Conservation (phyloP, 352 stramenopile species). For the Phytophthora melonis region DNA sequence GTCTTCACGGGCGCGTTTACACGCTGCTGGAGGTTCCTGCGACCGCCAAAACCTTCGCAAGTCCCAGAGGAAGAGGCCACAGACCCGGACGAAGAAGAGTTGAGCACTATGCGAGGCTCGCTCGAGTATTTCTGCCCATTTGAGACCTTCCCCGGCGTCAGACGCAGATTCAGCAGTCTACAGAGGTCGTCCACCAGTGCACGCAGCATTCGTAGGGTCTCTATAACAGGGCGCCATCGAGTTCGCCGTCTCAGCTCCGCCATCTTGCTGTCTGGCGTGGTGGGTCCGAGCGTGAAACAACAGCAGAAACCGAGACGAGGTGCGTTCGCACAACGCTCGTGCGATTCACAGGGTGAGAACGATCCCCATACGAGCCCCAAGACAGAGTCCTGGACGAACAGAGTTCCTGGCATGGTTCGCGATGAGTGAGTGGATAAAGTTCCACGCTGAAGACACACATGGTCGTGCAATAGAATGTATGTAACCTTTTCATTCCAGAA, state of each 20-base stretch:
- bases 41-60: background rate
- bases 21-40: conserved; percentile 2
- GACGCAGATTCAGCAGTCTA: background rate
- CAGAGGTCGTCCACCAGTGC: conserved; percentile 1
- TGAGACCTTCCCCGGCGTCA: conserved; percentile 50
- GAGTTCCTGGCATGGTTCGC: conserved; percentile 15
- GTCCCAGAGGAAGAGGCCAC: background rate
- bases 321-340: conserved; percentile 19
- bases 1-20: conserved; percentile 29
- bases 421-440: conserved; percentile 8
- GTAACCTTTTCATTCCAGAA: no score
- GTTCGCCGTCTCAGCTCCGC: conserved; percentile 27
- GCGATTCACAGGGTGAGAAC: conserved; percentile 9
- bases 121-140: conserved; percentile 59
- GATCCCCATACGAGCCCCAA: conserved; percentile 5
- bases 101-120: conserved; percentile 48
- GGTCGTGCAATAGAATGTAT: no score
- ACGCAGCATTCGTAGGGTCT: conserved; percentile 13
- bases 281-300: conserved; percentile 5
- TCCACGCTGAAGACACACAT: no score
- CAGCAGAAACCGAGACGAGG: conserved; percentile 18
- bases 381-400: background rate
- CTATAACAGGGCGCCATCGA: conserved; percentile 19
- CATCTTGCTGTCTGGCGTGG: conserved; percentile 13
- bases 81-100: conserved; percentile 37